Conservation (phyloP, 371 early-diverging fungal species). For the Lichtheimia ornata region DNA sequence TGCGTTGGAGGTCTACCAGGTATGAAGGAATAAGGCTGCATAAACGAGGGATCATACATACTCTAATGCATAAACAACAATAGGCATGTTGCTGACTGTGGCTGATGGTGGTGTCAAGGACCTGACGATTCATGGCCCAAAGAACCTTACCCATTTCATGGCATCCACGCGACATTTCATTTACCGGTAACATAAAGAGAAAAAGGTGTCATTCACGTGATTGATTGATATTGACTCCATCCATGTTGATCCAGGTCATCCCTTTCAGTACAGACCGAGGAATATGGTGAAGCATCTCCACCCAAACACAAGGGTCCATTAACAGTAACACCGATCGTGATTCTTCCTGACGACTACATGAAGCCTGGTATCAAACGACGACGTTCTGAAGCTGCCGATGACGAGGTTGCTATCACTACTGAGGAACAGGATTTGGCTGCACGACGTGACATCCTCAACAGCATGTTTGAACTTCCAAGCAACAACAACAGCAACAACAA, state of each 20-base stretch:
- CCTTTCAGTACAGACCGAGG: conserved; percentile 46
- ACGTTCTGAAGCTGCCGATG: conserved; percentile 15
- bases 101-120: conserved; percentile 73
- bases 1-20: conserved; percentile 90
- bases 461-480: conserved; percentile 38
- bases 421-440: conserved; percentile 29
- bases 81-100: conserved; percentile 88
- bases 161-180: conserved; percentile 84
- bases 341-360: conserved; percentile 39
- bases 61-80: conserved; percentile 6
- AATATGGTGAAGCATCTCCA: conserved; percentile 32
- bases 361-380: conserved; percentile 18
- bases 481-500: conserved; percentile 21
- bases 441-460: conserved; percentile 31
- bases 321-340: conserved; percentile 61
- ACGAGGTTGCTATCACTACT: conserved; percentile 12
- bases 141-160: conserved; percentile 80
- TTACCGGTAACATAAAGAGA: conserved; percentile 46
- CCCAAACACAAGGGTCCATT: conserved; percentile 68
- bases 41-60: too few species aligned
- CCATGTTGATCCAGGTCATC: conserved; percentile 32
- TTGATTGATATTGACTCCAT: not conserved
- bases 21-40: conserved; percentile 15
- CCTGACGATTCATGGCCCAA: conserved; percentile 70
- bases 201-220: not conserved